A percentile compares a stretch with the other conserved stretches of the same genome.
These are phyloP conservation scores for Yamadazyma olivae DNA, from an alignment of 805 yeast genomes.

Conservation along the genomic window DNA sequence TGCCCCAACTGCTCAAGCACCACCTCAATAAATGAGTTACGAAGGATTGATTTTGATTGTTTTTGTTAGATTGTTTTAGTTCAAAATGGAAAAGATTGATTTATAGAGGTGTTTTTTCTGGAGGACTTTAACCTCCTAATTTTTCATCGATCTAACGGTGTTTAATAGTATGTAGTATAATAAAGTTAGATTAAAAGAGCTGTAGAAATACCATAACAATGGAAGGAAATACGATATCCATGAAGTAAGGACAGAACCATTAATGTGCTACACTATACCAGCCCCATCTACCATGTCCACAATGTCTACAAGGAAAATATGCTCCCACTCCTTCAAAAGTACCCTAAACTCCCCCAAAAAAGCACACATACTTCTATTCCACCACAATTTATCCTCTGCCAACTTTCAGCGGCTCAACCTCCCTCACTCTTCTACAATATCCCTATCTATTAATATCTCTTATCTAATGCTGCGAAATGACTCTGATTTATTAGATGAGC, in stretches of 20 bases:
- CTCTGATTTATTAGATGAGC: neutral
- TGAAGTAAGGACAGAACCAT: too few species aligned
- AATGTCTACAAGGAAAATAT: too few species aligned
- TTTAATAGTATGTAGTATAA: neutral
- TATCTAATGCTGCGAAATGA: too few species aligned
- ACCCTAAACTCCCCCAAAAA: too few species aligned
- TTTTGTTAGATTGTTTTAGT: slow-evolving; percentile 1
- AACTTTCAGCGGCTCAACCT: too few species aligned
- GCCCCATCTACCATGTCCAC: too few species aligned
- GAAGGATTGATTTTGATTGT: neutral
- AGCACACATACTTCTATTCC: too few species aligned
- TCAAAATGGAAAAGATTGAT: neutral
- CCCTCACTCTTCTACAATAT: too few species aligned
- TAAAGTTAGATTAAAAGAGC: neutral
- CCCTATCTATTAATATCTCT: too few species aligned
- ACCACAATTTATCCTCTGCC: too few species aligned
- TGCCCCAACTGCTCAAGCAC: slow-evolving; percentile 2
- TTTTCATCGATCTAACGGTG: neutral
- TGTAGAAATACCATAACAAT: neutral
- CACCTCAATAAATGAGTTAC: neutral
- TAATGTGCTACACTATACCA: too few species aligned
- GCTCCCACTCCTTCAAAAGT: too few species aligned
- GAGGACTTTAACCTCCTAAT: slow-evolving; percentile 3
- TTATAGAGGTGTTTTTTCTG: slow-evolving; percentile 1
- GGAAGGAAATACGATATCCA: neutral